phyloP scores from a whole-genome alignment of 108 stramenopile genomes.

The Parietichytrium sp. region DNA sequence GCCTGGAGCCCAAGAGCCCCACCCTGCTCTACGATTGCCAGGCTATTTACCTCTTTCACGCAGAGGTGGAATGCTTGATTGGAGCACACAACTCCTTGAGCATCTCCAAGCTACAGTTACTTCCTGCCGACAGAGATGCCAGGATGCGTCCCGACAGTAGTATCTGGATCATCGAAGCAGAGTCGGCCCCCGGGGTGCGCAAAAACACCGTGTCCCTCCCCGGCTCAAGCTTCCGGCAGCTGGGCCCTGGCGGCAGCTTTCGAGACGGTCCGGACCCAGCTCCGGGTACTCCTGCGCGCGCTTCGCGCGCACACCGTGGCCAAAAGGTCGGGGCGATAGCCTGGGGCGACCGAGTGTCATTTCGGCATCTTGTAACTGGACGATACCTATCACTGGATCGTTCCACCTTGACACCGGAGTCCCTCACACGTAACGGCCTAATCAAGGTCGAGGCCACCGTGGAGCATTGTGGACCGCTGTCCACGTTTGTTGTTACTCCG shows the following conservation, averaged over 20 bases:
- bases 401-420: background rate
- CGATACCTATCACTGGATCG: conserved; percentile 7
- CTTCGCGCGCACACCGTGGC: background rate
- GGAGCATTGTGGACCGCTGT: background rate
- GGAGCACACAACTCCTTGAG: conserved; percentile 8
- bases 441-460: background rate
- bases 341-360: conserved; percentile 1
- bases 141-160: background rate
- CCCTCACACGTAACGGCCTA: background rate
- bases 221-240: no score
- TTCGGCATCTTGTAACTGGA: background rate
- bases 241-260: no score
- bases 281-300: no score
- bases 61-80: background rate
- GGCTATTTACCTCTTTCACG: conserved; percentile 23
- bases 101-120: no score
- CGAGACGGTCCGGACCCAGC: no score
- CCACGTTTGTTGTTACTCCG: background rate
- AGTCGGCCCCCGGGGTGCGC: no score
- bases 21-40: background rate
- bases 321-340: background rate
- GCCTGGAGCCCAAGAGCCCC: background rate
- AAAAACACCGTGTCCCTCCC: no score
- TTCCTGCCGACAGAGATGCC: conserved; percentile 8
- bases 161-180: background rate